Evolutionary conservation across 2,329 filamentous ascomycete species (phyloP).

Genomic region (Cladosporium phlei): DNA sequence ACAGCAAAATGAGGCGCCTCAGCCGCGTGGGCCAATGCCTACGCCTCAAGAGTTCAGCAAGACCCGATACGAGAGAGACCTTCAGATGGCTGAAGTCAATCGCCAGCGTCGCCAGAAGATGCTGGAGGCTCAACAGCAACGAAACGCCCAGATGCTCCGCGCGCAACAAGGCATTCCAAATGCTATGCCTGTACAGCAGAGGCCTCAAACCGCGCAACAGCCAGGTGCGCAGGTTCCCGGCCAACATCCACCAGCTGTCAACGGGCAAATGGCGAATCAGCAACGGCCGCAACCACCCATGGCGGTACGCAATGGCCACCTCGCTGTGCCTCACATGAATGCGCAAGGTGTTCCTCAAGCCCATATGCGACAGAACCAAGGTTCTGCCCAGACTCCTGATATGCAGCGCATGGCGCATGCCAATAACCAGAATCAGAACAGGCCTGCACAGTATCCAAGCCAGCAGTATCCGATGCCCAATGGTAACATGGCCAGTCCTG

Average conservation of each 20-base stretch:
- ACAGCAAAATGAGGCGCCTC: slow-evolving; percentile 24
- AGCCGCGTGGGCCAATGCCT: slow-evolving; percentile 46
- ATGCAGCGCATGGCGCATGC: slow-evolving; percentile 26
- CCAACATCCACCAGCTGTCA: slow-evolving; percentile 26
- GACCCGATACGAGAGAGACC: slow-evolving; percentile 80
- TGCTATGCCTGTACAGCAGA: slow-evolving; percentile 22
- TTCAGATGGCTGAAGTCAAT: slow-evolving; percentile 56
- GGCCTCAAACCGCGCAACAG: slow-evolving; percentile 20
- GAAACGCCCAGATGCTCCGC: slow-evolving; percentile 35
- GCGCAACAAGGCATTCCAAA: slow-evolving; percentile 35
- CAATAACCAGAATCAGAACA: slow-evolving; percentile 23
- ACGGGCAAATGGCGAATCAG: slow-evolving; percentile 32
- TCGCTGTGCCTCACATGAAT: slow-evolving; percentile 48
- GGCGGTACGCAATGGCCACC: slow-evolving; percentile 45
- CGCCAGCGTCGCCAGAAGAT: slow-evolving; percentile 62
- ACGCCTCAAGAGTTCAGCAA: slow-evolving; percentile 89
- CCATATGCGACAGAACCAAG: slow-evolving; percentile 35
- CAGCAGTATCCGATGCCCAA: slow-evolving; percentile 26
- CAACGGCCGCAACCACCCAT: slow-evolving; percentile 43
- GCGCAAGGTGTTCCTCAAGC: slow-evolving; percentile 62
- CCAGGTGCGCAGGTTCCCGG: slow-evolving; percentile 22
- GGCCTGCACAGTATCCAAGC: slow-evolving; percentile 24
- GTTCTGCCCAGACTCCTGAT: slow-evolving; percentile 17
- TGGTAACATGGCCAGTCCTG: slow-evolving; percentile 27
- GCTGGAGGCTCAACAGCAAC: slow-evolving; percentile 43